Evolutionary conservation across 2,329 filamentous ascomycete genomes (phyloP), one percentile per base, ranked within the genome.

Genomic region (Penicillium nordicum): DNA sequence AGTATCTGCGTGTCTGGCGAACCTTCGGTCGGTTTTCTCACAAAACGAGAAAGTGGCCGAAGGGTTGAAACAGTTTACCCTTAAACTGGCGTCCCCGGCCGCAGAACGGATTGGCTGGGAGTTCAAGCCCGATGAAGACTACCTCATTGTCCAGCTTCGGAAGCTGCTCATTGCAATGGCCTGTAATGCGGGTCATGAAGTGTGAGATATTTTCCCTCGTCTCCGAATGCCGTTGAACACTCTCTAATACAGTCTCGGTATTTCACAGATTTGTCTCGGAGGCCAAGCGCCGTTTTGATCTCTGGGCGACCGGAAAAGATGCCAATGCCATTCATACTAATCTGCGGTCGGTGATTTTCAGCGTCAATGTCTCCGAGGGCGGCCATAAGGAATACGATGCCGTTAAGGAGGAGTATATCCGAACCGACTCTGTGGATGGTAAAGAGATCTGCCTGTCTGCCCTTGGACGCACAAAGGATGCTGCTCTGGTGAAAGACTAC

Each of bases 71-170:
- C 86, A 86, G 50, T 96, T 96, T 71, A 85, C 86, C 2, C 80
- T 94, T 25, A 88, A 88, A 74, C 81, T 99, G 49, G 85, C 94
- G 59, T 82, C 84, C 27, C 82, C 85, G 30, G 89, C 90, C 9
- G 86, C 89, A 11, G 86, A 91, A 65, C 85, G 88, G 63, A 80
- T 97, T 65, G 92, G 92, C 38, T 97, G 92, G 90, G 88, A 94
- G 34, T 90, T 90, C 67, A 79, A 82, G n/a, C 76, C 86, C 40
- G 80, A 81, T 50, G 93, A 97, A 65, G 88, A 92, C 67, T 96
- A 89, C 73, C 85, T 96, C 43, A 88, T 84, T 14, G 86, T 88
- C 27, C 87, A 96, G 67, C 82, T 96, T 48, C 89, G 94, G 54
- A 90, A 93, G 73, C 82, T 91, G 43, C 81, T 99, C 30, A 86